Conservation (phyloP, 805 yeast genomes). For the Cyberlindnera mycetangii region DNA sequence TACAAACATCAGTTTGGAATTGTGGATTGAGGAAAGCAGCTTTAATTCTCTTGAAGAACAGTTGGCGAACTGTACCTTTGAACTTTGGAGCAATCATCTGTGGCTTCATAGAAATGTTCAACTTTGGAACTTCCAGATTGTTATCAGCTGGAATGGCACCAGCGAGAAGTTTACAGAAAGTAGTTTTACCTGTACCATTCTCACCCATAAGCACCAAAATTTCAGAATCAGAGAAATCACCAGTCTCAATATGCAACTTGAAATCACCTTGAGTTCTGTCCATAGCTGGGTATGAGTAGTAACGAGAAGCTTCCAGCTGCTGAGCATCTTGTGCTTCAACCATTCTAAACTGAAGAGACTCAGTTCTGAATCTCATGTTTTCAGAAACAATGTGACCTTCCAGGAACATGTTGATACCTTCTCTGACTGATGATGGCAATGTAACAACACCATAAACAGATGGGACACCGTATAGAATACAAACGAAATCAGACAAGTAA, state of each 20-base stretch:
- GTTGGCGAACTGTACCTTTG: constrained; percentile 97
- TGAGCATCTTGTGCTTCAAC: constrained; percentile 83
- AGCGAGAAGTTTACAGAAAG: constrained; percentile 92
- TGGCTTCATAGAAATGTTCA: constrained; percentile 96
- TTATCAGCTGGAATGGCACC: constrained; percentile 89
- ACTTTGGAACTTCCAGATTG: constrained; percentile 74
- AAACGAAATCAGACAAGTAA: constrained; percentile 93
- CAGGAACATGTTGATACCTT: constrained; percentile 96
- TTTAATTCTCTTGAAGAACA: constrained; percentile 94
- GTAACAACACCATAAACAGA: constrained; percentile 99
- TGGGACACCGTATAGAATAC: constrained; percentile 97
- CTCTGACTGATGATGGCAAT: constrained; percentile 94
- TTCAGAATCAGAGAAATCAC: constrained; percentile 94
- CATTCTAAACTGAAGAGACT: constrained; percentile 89
- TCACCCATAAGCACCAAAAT: constrained; percentile 99
- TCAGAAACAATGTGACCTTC: constrained; percentile 98
- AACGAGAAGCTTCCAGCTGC: constrained; percentile 73
- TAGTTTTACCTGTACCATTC: constrained; percentile 99
- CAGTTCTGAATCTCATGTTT: constrained; percentile 94
- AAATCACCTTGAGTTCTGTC: constrained; percentile 94
- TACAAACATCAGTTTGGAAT: constrained; percentile 96
- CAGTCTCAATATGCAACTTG: constrained; percentile 74
- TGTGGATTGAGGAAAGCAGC: constrained; percentile 93
- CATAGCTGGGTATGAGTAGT: constrained; percentile 78
- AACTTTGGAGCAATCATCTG: constrained; percentile 99